A percentile compares a stretch with the other conserved stretches of the same genome.
Conservation (phyloP, 371 early-diverging fungal genomes). For the Cokeromyces recurvatus region DNA sequence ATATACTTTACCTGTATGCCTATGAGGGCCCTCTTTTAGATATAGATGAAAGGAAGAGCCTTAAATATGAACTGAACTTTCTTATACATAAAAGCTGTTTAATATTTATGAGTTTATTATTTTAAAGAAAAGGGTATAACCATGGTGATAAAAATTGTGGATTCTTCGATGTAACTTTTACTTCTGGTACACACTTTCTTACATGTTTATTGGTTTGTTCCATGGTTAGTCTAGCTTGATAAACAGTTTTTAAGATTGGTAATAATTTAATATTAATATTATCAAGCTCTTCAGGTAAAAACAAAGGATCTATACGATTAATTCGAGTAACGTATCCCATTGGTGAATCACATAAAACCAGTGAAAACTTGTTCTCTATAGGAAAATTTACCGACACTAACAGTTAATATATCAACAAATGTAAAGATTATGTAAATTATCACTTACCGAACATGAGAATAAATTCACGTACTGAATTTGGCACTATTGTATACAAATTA, state of each 20-base stretch:
- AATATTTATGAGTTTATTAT: slow-evolving; percentile 6
- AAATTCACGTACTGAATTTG: slow-evolving; percentile 11
- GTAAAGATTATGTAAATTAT: slow-evolving; percentile 11
- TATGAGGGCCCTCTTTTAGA: too few species aligned
- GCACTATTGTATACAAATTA: slow-evolving; percentile 9
- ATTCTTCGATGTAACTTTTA: neutral
- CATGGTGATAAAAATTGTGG: slow-evolving; percentile 10
- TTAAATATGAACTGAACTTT: slow-evolving; percentile 6
- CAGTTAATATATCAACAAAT: slow-evolving; percentile 9
- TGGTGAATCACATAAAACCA: slow-evolving; percentile 14
- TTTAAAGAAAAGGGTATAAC: slow-evolving; percentile 8
- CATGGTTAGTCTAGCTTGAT: slow-evolving; percentile 9
- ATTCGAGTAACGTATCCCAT: slow-evolving; percentile 10
- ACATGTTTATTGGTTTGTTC: slow-evolving; percentile 4
- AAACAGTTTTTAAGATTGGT: slow-evolving; percentile 8
- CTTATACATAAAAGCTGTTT: slow-evolving; percentile 3
- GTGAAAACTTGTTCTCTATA: slow-evolving; percentile 13
- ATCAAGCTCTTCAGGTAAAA: slow-evolving; percentile 16
- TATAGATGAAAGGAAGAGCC: too few species aligned
- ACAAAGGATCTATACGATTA: slow-evolving; percentile 2
- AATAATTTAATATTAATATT: slow-evolving; percentile 12
- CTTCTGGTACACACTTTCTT: slow-evolving; percentile 6
- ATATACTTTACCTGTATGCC: too few species aligned
- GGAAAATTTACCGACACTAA: slow-evolving; percentile 8
- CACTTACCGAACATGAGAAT: slow-evolving; percentile 12